Percentiles rank a stretch among this genome's conserved stretches.
These are phyloP conservation scores for Aspergillus intermedius DNA, from an alignment of 2,329 filamentous ascomycete genomes.

Conservation along the genomic window DNA sequence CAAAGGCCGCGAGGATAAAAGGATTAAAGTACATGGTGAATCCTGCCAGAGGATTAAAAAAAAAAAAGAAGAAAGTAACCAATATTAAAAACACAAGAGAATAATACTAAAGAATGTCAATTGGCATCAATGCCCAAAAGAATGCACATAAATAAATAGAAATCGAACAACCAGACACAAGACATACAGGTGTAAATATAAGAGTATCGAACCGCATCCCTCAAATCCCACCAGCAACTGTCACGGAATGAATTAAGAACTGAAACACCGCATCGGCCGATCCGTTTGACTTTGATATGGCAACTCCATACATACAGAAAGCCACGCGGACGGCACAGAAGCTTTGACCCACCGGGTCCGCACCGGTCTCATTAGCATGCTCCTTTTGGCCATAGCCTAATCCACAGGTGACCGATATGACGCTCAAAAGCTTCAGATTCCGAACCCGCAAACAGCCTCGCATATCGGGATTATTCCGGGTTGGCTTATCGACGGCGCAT, in stretches of 20 bases:
- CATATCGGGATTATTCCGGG: not conserved
- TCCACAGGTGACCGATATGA: not conserved
- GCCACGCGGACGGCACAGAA: not conserved
- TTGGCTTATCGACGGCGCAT: not conserved
- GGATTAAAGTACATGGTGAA: constrained; percentile 4
- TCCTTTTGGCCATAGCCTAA: not conserved
- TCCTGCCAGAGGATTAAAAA: constrained; percentile 1
- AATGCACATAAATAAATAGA: not conserved
- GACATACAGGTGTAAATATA: not conserved
- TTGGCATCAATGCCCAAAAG: not conserved
- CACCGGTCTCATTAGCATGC: too few species aligned
- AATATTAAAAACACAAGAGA: not conserved
- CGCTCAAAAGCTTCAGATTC: not conserved
- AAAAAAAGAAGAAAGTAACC: not conserved
- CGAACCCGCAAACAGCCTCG: not conserved
- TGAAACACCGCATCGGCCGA: not conserved
- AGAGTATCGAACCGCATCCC: not conserved
- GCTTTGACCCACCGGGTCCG: not conserved
- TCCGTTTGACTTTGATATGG: not conserved
- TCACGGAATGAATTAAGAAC: not conserved
- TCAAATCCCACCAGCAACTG: not conserved
- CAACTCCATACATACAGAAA: not conserved
- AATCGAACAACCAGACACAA: not conserved
- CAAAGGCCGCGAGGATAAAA: constrained; percentile 2
- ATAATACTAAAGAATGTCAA: not conserved